Percentiles rank a stretch among this genome's conserved stretches.
Evolutionary conservation across 352 stramenopile species (phyloP).

Genomic region (Pythium diclinum): DNA sequence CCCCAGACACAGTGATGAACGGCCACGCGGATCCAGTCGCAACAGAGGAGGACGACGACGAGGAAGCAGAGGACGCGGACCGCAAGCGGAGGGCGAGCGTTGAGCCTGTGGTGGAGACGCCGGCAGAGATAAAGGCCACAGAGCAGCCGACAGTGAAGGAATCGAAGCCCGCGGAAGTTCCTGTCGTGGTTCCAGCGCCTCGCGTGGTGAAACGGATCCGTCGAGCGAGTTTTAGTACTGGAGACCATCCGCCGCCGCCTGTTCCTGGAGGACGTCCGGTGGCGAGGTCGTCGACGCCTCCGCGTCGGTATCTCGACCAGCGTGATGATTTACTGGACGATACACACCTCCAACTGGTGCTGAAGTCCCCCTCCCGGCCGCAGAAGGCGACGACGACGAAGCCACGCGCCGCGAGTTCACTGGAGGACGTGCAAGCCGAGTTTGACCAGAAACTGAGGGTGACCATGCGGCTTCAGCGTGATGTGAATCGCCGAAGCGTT

Average conservation of each 20-base stretch:
- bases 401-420: slow-evolving; percentile 13
- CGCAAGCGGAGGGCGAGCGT: slow-evolving; percentile 16
- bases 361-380: slow-evolving; percentile 4
- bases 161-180: background rate
- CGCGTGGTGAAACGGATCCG: slow-evolving; percentile 21
- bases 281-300: slow-evolving; percentile 18
- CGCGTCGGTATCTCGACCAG: slow-evolving; percentile 13
- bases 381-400: slow-evolving; percentile 6
- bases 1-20: slow-evolving; percentile 1
- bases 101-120: background rate
- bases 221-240: slow-evolving; percentile 3
- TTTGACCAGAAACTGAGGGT: slow-evolving; percentile 55
- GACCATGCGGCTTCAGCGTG: slow-evolving; percentile 43
- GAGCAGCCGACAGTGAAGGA: background rate
- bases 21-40: slow-evolving; percentile 18
- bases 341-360: background rate
- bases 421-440: slow-evolving; percentile 31
- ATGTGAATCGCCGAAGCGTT: slow-evolving; percentile 35
- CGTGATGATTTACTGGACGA: slow-evolving; percentile 17
- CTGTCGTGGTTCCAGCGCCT: background rate
- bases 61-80: background rate
- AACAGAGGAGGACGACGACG: slow-evolving; percentile 3
- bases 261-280: background rate
- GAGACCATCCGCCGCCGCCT: slow-evolving; percentile 5
- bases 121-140: background rate